These are phyloP conservation scores for bread wheat (Triticum aestivum) DNA, from an alignment of 176 grass and related monocot species.

Conservation along the genomic window IWGSC_CS_RefSeq_v2.1 NC_057803.1:616065102-616065601, in stretches of 20 bases:
- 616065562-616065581: constrained; percentile 58
- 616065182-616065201: too few species aligned
- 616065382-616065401: constrained; percentile 3
- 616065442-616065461: neutral
- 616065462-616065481: neutral
- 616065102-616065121: neutral
- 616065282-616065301: neutral
- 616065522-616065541: constrained; percentile 84
- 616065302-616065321: neutral
- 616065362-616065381: constrained; percentile 3
- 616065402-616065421: constrained; percentile 2
- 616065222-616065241: too few species aligned
- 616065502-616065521: constrained; percentile 12
- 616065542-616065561: constrained; percentile 91
- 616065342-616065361: neutral
- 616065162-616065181: too few species aligned
- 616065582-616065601: constrained; percentile 89
- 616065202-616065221: too few species aligned
- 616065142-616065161: too few species aligned
- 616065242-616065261: too few species aligned
- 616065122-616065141: too few species aligned
- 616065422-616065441: neutral
- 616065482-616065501: constrained; percentile 1
- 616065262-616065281: neutral
- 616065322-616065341: neutral